Evolutionary conservation across 176 grass and related monocot genomes (phyloP).

Genomic region (Carex littledalei): DNA sequence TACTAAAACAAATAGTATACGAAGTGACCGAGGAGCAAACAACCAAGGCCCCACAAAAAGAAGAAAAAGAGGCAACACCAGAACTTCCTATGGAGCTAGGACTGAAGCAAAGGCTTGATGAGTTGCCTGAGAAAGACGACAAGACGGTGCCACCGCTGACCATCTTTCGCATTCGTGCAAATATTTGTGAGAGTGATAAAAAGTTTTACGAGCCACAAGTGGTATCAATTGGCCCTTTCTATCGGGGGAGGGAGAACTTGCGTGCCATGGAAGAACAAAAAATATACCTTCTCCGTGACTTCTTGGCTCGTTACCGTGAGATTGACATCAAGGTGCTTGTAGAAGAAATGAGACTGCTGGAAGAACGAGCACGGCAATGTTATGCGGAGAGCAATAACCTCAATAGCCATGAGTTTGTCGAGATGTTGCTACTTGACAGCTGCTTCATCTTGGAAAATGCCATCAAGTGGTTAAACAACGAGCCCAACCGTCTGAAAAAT

Average conservation of each 20-base stretch:
- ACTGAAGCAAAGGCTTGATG: background rate
- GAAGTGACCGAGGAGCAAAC: background rate
- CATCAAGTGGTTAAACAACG: background rate
- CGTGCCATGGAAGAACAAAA: constrained; percentile 17
- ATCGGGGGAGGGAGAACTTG: background rate
- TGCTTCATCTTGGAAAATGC: constrained; percentile 7
- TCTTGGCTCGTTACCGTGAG: background rate
- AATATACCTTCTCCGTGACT: background rate
- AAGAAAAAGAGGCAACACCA: background rate
- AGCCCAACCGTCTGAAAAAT: background rate
- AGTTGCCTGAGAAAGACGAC: constrained; percentile 3
- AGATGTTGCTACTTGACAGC: constrained; percentile 17
- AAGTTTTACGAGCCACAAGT: constrained; percentile 2
- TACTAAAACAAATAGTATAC: background rate
- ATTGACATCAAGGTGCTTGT: background rate
- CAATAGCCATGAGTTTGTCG: background rate
- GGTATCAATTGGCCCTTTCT: constrained; percentile 11
- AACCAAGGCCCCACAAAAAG: background rate
- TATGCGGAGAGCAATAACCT: background rate
- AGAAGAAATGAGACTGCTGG: background rate
- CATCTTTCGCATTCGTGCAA: background rate
- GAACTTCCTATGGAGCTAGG: background rate
- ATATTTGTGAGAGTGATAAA: background rate
- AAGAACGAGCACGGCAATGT: background rate
- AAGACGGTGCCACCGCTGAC: background rate